Base-by-base conservation (phyloP, 2,329 filamentous ascomycete genomes). In the Trichothecium sympodiale region DNA sequence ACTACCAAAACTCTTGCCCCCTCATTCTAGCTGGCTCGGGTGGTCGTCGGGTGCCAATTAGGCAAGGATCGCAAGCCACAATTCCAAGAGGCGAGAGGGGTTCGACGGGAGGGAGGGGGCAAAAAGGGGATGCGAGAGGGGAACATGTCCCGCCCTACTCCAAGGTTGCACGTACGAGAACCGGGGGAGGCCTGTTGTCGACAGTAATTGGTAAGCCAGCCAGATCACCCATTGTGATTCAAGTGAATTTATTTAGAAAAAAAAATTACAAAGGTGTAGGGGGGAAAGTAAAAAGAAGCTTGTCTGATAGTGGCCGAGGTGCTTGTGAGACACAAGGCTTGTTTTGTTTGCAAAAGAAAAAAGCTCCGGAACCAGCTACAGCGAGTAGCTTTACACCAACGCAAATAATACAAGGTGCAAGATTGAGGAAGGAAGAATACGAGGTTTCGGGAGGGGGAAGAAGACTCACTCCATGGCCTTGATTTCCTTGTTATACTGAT, bases 401-500 rank as follows among this genome's bases (percentile, higher is more conserved):
- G n/a, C n/a, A n/a, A n/a, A n/a, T n/a, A 37, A 17, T n/a, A 39
- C 8, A 17, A 14, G 31, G 36, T 31, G 31, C 14, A 15, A 34
- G 10, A 15, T 16, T 36, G 18, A 33, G 28, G 29, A 41, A 17
- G 36, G 29, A 34, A 41, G 32, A 38, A 14, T 10, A 25, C 6
- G 20, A 25, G 20, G 6, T 10, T 25, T 40, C 17, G 27, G 13
- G n/a, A 27, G 18, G 34, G 30, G 10, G 32, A 37, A 25, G 37
- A 23, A 35, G 18, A 50, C 57, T 52, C 46, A 61, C 57, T 59
- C 54, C 54, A 61, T 52, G 45, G 50, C 48, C 48, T 47, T 53
- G 40, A 60, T 57, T 44, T 54, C 52, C 39, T 59, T 58, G 37
- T 58, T 54, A 46, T 55, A 57, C 29, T 48, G 50, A 43, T 55